phyloP scores from a whole-genome alignment of 2,329 filamentous ascomycete genomes.

The Tolypocladium nubicola region DNA sequence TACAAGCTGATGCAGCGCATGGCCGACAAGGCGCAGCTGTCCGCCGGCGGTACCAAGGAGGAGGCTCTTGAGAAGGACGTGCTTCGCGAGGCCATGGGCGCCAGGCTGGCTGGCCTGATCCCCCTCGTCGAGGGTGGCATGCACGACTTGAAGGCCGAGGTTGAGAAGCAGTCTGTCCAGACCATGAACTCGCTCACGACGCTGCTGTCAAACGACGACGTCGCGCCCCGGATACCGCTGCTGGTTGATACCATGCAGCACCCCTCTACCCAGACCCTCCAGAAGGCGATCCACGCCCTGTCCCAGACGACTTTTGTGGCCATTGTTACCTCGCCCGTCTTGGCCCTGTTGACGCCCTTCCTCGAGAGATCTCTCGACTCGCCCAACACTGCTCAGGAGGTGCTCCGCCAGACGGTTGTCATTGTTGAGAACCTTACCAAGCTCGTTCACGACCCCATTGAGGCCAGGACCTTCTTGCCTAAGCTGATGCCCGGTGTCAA shows the following conservation, averaged over 20 bases:
- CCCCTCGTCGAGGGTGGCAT: slow-evolving; percentile 86
- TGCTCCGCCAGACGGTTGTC: slow-evolving; percentile 88
- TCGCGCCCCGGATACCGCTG: slow-evolving; percentile 81
- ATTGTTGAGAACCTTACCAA: slow-evolving; percentile 98
- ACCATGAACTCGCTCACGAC: slow-evolving; percentile 87
- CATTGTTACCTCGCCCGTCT: slow-evolving; percentile 86
- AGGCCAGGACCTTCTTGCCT: slow-evolving; percentile 88
- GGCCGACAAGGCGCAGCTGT: slow-evolving; percentile 88
- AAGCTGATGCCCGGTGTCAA: slow-evolving; percentile 93
- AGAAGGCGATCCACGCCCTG: slow-evolving; percentile 93
- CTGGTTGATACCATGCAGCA: slow-evolving; percentile 93
- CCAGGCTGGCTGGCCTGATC: slow-evolving; percentile 75
- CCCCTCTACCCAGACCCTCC: slow-evolving; percentile 74
- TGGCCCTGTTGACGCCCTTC: slow-evolving; percentile 87
- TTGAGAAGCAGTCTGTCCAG: slow-evolving; percentile 78
- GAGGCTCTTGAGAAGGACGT: slow-evolving; percentile 82
- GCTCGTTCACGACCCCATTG: slow-evolving; percentile 88
- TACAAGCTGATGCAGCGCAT: slow-evolving; percentile 80
- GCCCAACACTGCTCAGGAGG: slow-evolving; percentile 83
- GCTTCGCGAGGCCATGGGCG: slow-evolving; percentile 82
- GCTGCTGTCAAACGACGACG: slow-evolving; percentile 92
- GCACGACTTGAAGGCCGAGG: slow-evolving; percentile 90
- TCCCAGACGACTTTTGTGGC: slow-evolving; percentile 99
- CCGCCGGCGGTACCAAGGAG: slow-evolving; percentile 66
- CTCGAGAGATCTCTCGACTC: slow-evolving; percentile 91